Evolutionary conservation across 2,329 filamentous ascomycete genomes (phyloP).

Genomic region (Ilyonectria mors-panacis): DNA sequence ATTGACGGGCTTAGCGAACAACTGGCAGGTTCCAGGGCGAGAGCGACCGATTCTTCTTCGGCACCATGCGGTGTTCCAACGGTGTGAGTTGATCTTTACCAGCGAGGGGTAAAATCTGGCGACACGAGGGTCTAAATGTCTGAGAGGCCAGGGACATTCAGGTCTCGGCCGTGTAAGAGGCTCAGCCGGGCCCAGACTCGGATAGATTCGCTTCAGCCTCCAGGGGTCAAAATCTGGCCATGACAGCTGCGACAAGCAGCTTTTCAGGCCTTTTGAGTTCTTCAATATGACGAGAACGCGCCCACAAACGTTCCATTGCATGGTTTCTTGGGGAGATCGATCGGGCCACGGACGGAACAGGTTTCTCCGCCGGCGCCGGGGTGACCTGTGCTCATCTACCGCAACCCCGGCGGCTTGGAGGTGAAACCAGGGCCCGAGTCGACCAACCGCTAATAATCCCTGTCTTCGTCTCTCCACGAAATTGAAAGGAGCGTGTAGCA

Average conservation of each 20-base stretch:
- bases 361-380: conserved; percentile 25
- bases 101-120: background rate
- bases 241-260: background rate
- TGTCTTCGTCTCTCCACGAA: conserved; percentile 33
- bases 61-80: background rate
- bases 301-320: conserved; percentile 19
- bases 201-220: conserved; percentile 13
- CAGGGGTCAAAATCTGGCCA: conserved; percentile 2
- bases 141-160: background rate
- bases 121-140: background rate
- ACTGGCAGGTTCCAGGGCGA: background rate
- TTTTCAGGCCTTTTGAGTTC: background rate
- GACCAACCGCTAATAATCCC: conserved; percentile 24
- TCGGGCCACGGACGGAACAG: conserved; percentile 39
- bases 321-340: conserved; percentile 15
- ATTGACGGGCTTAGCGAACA: background rate
- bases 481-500: conserved; percentile 43
- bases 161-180: conserved; percentile 1
- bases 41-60: background rate
- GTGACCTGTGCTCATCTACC: conserved; percentile 27
- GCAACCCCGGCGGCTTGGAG: conserved; percentile 24
- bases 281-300: conserved; percentile 28
- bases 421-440: background rate
- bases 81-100: background rate
- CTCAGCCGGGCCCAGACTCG: conserved; percentile 2